Conservation (phyloP, 1,139 yeast species). For the Sugiyamaella pinicola region DNA sequence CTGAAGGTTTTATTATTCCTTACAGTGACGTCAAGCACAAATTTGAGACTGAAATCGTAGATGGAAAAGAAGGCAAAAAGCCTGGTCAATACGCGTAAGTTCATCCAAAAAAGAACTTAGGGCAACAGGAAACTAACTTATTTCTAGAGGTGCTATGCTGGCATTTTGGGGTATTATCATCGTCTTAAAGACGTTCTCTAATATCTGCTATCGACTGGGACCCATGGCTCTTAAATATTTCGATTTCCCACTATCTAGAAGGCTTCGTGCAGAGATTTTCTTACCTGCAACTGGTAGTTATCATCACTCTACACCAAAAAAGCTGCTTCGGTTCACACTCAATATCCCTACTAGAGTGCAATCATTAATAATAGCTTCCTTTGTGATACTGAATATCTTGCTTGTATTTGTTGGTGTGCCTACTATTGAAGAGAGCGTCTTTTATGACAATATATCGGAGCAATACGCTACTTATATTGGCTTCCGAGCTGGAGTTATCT, state of each 20-base stretch:
- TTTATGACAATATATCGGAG: slow-evolving; percentile 35
- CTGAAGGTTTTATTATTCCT: slow-evolving; percentile 12
- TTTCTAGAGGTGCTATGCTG: slow-evolving; percentile 15
- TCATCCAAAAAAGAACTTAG: not conserved
- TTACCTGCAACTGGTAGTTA: slow-evolving; percentile 29
- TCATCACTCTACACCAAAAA: slow-evolving; percentile 47
- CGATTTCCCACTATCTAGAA: slow-evolving; percentile 24
- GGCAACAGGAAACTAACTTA: slow-evolving; percentile 4
- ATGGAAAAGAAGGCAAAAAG: not conserved
- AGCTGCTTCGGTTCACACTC: slow-evolving; percentile 37
- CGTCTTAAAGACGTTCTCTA: slow-evolving; percentile 15
- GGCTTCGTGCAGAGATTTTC: slow-evolving; percentile 24
- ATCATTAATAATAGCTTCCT: slow-evolving; percentile 50
- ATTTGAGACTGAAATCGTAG: slow-evolving; percentile 5
- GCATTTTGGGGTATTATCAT: slow-evolving; percentile 21
- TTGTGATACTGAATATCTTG: slow-evolving; percentile 47
- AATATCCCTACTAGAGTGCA: slow-evolving; percentile 66
- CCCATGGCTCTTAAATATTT: slow-evolving; percentile 19
- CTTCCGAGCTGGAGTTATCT: slow-evolving; percentile 60
- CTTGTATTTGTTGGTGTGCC: slow-evolving; percentile 46
- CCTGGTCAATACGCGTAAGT: slow-evolving; percentile 15
- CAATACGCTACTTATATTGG: slow-evolving; percentile 52
- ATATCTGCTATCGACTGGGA: slow-evolving; percentile 19
- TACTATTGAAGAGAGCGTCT: slow-evolving; percentile 41
- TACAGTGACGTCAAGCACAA: not conserved